These are phyloP conservation scores for Coemansia brasiliensis DNA, from an alignment of 192 early-diverging fungal genomes.

Conservation along the genomic window DNA sequence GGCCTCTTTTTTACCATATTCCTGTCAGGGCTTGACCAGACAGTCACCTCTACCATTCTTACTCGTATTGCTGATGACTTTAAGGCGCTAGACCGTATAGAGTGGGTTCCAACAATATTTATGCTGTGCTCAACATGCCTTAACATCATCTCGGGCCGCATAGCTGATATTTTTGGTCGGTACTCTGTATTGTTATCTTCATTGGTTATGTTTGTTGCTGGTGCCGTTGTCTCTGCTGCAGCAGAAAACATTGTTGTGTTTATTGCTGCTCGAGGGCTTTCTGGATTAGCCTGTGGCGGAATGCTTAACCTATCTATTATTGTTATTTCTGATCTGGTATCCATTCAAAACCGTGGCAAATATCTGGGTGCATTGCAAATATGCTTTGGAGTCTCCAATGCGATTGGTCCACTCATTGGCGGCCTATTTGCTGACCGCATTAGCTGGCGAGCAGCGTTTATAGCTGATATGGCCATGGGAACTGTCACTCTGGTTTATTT, in stretches of 20 bases:
- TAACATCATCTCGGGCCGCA: constrained; percentile 78
- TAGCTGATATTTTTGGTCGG: constrained; percentile 78
- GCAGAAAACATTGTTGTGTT: constrained; percentile 56
- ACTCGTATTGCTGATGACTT: constrained; percentile 78
- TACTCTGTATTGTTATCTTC: constrained; percentile 43
- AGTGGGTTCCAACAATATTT: constrained; percentile 87
- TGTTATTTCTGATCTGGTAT: constrained; percentile 76
- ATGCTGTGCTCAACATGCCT: constrained; percentile 69
- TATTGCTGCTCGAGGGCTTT: constrained; percentile 69
- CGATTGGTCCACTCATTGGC: constrained; percentile 60
- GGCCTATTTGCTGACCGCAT: constrained; percentile 59
- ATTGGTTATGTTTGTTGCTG: constrained; percentile 44
- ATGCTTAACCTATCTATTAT: constrained; percentile 69
- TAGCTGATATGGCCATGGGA: constrained; percentile 78
- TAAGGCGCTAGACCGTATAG: constrained; percentile 62
- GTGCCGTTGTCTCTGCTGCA: constrained; percentile 40
- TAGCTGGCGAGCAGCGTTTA: constrained; percentile 70
- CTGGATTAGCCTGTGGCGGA: constrained; percentile 70
- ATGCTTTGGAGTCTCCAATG: constrained; percentile 59
- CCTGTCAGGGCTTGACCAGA: constrained; percentile 80
- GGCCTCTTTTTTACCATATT: constrained; percentile 71
- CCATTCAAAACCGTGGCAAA: constrained; percentile 68
- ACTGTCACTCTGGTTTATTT: constrained; percentile 56
- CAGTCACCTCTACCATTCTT: constrained; percentile 82
- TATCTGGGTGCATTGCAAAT: constrained; percentile 64